Percentiles rank a stretch among this genome's conserved stretches.
phyloP scores from a whole-genome alignment of 2,329 filamentous ascomycete species.

The Venturia effusa region DNA sequence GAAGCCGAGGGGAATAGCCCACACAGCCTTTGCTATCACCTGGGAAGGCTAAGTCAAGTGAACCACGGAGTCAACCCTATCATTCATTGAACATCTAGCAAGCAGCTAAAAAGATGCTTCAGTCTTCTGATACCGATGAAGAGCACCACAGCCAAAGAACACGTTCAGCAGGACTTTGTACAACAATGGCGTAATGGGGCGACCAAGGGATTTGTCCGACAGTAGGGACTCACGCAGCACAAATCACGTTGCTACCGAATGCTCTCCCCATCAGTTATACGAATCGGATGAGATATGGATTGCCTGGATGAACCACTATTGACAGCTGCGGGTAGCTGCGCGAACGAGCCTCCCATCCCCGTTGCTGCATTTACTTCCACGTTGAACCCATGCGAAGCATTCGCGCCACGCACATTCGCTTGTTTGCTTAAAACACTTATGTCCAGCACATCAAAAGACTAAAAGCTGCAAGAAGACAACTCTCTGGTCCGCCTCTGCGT shows the following conservation, averaged over 20 bases:
- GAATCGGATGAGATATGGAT: background rate
- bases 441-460: background rate
- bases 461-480: background rate
- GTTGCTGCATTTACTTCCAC: background rate
- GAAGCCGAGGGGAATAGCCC: background rate
- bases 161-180: background rate
- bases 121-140: conserved; percentile 1
- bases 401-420: background rate
- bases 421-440: background rate
- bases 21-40: background rate
- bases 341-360: background rate
- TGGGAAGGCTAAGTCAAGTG: background rate
- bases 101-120: background rate
- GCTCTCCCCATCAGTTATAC: background rate
- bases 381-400: background rate
- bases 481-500: background rate
- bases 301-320: background rate
- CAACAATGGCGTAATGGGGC: background rate
- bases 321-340: background rate
- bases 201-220: background rate
- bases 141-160: background rate
- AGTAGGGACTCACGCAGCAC: background rate
- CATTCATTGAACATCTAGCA: background rate
- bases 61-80: background rate
- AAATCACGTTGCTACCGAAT: background rate